phyloP scores from a whole-genome alignment of 2,329 filamentous ascomycete species.

The Trichoderma harzianum region DNA sequence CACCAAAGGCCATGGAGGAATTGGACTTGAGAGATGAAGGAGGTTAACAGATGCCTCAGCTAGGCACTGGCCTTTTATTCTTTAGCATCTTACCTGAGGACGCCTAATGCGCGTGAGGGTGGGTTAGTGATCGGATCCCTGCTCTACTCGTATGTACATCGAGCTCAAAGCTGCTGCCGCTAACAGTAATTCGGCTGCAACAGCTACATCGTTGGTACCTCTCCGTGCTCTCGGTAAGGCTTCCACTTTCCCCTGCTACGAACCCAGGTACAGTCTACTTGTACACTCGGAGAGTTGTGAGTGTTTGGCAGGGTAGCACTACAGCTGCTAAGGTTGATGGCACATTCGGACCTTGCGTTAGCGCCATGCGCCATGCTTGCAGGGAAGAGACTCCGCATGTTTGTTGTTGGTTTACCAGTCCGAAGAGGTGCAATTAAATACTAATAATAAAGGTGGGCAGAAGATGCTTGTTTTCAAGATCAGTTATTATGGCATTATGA shows the following conservation, averaged over 20 bases:
- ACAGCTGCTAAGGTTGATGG: not conserved
- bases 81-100: not conserved
- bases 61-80: not conserved
- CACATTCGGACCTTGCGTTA: conserved; percentile 16
- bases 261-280: not conserved
- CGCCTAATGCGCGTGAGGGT: not conserved
- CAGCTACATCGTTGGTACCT: not conserved
- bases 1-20: not conserved
- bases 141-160: not conserved
- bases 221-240: not conserved
- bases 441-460: not conserved
- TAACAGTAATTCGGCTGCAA: not conserved
- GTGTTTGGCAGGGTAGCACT: not conserved
- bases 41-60: not conserved
- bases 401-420: not conserved
- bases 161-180: not conserved
- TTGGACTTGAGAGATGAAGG: not conserved
- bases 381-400: not conserved
- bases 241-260: not conserved
- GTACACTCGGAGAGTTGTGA: not conserved
- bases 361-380: conserved; percentile 4
- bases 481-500: not conserved
- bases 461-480: not conserved
- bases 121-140: not conserved
- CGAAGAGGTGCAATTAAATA: not conserved